Evolutionary conservation across 2,329 filamentous ascomycete genomes (phyloP).

Genomic region (Ophiostoma montium): DNA sequence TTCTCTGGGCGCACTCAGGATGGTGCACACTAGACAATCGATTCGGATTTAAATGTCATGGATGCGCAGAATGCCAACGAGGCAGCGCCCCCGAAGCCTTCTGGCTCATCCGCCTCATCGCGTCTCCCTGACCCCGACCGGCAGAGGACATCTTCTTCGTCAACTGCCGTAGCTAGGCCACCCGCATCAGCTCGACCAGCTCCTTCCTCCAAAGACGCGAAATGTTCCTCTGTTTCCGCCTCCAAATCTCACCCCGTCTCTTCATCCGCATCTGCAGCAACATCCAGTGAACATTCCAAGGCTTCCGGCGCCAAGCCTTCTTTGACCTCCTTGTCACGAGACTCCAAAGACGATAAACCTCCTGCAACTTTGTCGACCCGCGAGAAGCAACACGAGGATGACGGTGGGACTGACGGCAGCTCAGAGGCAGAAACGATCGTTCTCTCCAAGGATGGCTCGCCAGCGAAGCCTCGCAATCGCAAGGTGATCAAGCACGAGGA

Average conservation of each 20-base stretch:
- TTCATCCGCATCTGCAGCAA: not conserved
- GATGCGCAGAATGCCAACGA: constrained; percentile 55
- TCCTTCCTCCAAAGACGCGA: constrained; percentile 7
- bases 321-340: constrained; percentile 18
- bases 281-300: constrained; percentile 4
- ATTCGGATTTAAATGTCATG: constrained; percentile 49
- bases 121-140: constrained; percentile 23
- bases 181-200: constrained; percentile 8
- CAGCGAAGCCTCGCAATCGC: constrained; percentile 38
- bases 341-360: constrained; percentile 15
- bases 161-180: constrained; percentile 15
- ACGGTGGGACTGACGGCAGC: constrained; percentile 39
- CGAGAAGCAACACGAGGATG: constrained; percentile 27
- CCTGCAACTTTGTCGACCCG: constrained; percentile 18
- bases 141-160: constrained; percentile 19
- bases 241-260: not conserved
- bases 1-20: constrained; percentile 36
- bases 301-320: constrained; percentile 2
- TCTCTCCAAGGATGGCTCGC: constrained; percentile 44
- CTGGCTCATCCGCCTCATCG: constrained; percentile 33
- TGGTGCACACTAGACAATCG: constrained; percentile 39
- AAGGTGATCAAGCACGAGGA: constrained; percentile 54
- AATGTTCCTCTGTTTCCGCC: not conserved
- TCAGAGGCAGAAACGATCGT: constrained; percentile 63
- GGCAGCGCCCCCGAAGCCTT: constrained; percentile 45